phyloP scores from a whole-genome alignment of 257 asterid species.

The Lavandula angustifolia region DNA sequence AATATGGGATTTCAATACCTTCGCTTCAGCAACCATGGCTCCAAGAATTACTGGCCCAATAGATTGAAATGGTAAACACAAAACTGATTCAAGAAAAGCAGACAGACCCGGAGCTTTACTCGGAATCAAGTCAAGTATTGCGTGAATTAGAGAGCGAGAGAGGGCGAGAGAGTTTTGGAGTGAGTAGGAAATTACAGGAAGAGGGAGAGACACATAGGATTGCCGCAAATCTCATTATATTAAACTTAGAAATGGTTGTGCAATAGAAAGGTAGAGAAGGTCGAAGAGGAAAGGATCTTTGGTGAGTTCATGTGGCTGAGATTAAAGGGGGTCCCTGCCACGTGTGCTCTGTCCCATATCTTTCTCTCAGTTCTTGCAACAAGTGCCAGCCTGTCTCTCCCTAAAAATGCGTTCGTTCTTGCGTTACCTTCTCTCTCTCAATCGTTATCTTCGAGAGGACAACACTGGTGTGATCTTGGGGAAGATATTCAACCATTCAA shows the following conservation, averaged over 20 bases:
- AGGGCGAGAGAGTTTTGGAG: constrained; percentile 22
- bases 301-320: constrained; percentile 61
- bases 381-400: constrained; percentile 10
- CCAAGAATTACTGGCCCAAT: constrained; percentile 25
- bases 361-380: constrained; percentile 30
- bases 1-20: constrained; percentile 36
- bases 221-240: neutral
- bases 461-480: constrained; percentile 22
- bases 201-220: constrained; percentile 49
- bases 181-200: constrained; percentile 24
- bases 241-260: neutral
- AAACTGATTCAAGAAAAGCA: constrained; percentile 25
- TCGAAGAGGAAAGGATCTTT: constrained; percentile 36
- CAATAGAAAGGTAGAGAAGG: constrained; percentile 52
- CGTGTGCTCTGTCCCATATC: constrained; percentile 44
- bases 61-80: constrained; percentile 10
- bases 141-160: neutral
- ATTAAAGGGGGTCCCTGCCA: constrained; percentile 39
- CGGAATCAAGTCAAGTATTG: neutral
- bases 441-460: constrained; percentile 25
- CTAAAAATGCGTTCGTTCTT: neutral
- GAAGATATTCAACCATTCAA: constrained; percentile 41
- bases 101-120: constrained; percentile 19
- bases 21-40: constrained; percentile 61
- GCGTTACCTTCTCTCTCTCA: constrained; percentile 25